phyloP scores from a whole-genome alignment of 202 grass and related monocot species.

The Schoenoplectus triqueter region DNA sequence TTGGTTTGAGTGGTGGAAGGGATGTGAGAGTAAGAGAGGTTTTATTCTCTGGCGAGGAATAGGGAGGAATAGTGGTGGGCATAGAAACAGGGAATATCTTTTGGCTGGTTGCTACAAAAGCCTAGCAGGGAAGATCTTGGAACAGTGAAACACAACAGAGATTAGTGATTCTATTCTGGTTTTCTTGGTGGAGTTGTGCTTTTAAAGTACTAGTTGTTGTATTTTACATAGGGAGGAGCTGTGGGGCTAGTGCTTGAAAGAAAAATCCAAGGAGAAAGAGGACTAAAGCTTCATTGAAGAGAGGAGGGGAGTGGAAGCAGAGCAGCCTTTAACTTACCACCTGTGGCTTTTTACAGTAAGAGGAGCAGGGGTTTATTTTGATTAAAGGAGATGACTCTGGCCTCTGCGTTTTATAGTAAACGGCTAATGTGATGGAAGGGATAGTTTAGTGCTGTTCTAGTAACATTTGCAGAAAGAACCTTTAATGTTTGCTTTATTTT shows the following conservation, averaged over 20 bases:
- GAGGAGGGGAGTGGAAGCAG: not conserved
- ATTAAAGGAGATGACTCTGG: slow-evolving; percentile 10
- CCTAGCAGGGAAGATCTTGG: slow-evolving; percentile 26
- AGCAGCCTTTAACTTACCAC: not conserved
- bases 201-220: slow-evolving; percentile 17
- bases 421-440: slow-evolving; percentile 9
- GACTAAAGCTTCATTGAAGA: not conserved
- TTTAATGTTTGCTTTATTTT: not conserved
- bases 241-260: not conserved
- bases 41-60: slow-evolving; percentile 25
- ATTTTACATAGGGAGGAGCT: slow-evolving; percentile 12
- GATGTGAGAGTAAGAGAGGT: slow-evolving; percentile 10
- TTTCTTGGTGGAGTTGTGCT: slow-evolving; percentile 9
- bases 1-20: not conserved
- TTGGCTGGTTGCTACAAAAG: slow-evolving; percentile 26
- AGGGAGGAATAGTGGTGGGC: slow-evolving; percentile 28
- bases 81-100: slow-evolving; percentile 26
- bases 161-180: slow-evolving; percentile 31
- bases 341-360: slow-evolving; percentile 24
- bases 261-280: not conserved
- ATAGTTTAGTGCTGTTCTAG: not conserved
- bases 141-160: slow-evolving; percentile 36
- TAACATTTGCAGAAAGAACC: slow-evolving; percentile 21
- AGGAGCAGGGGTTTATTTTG: not conserved
- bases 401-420: slow-evolving; percentile 14